phyloP scores from a whole-genome alignment of 1,284 basidiomycete species.

The Termitomyces sp. region DNA sequence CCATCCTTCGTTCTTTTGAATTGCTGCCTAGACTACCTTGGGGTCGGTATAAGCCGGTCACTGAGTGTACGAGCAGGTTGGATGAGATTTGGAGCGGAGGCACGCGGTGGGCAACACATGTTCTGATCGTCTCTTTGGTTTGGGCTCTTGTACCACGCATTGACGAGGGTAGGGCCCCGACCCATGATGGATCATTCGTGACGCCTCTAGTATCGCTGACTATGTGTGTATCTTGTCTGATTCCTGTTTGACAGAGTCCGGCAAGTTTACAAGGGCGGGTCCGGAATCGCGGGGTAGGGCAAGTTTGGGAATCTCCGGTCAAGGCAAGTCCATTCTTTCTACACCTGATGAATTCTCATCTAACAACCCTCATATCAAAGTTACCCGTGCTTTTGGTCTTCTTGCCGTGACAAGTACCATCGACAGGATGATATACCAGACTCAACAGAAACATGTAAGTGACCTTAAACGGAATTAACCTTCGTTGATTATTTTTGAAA shows the following conservation, averaged over 20 bases:
- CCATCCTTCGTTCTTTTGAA: constrained; percentile 5
- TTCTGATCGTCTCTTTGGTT: constrained; percentile 2
- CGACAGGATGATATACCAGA: neutral
- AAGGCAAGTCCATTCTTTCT: constrained; percentile 1
- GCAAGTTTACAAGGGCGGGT: constrained; percentile 5
- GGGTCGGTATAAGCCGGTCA: neutral
- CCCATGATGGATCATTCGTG: constrained; percentile 1
- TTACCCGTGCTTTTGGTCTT: neutral
- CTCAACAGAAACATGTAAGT: neutral
- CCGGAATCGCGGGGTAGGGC: neutral
- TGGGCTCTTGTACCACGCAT: constrained; percentile 8
- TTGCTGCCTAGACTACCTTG: constrained; percentile 6
- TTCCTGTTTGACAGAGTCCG: neutral
- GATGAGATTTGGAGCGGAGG: constrained; percentile 9
- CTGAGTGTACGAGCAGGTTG: constrained; percentile 8
- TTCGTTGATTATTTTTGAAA: neutral
- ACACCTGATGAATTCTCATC: neutral
- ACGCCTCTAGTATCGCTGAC: neutral
- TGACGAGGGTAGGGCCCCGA: constrained; percentile 1
- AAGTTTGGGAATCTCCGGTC: neutral
- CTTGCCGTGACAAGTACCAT: neutral
- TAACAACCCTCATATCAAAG: neutral
- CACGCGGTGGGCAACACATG: neutral
- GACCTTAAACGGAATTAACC: neutral
- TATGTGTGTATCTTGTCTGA: neutral